Base-by-base conservation (phyloP, 2,329 filamentous ascomycete genomes). In the Cytospora mali region DNA sequence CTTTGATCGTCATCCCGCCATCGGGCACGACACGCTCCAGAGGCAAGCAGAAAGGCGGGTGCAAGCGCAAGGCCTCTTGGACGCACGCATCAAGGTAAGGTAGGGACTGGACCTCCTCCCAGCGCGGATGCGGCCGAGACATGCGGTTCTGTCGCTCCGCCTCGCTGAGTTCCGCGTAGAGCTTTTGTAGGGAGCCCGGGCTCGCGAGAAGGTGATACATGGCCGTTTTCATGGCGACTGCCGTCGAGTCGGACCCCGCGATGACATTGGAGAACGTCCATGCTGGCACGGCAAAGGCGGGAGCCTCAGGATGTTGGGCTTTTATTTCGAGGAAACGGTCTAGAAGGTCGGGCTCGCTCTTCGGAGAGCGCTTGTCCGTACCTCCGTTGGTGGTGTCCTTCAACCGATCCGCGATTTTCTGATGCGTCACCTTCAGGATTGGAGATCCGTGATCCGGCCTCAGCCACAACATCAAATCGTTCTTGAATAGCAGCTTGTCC, bases 201-300 rank as follows among this genome's bases (percentile, higher is more conserved):
- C 86, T 78, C 70, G 82, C 84, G 46, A 88, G 75, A 10, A 88
- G 72, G 72, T 84, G 82, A 73, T 89, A 89, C 69, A 90, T 84
- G 3, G 88, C 77, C 2, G 83, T 79, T 11, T 80, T 81, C 0
- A 89, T 75, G 31, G 79, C 81, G 69, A 89, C 88, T 21, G 84
- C 86, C 0, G 88, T 90, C 2, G 87, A 90, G 71, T 90, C 88
- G 2, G 81, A 84, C 7, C 87, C 87, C 4, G 69, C 71, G 39
- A 68, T 55, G 27, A 71, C 27, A 60, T 71, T 72, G 28, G 69
- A 56, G 18, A 42, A 46, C 18, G 54, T 56, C 54, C 54, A 56
- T n/a, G 39, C 10, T 21, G 54, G 9, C 27, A 25, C 13, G 14
- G 50, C 14, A 29, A 52, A 29, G 25, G 2, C 29, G 14, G 50